Evolutionary conservation across 352 stramenopile genomes (phyloP), one percentile per base, ranked within the genome.

Genomic region (Phytophthora nicotianae): DNA sequence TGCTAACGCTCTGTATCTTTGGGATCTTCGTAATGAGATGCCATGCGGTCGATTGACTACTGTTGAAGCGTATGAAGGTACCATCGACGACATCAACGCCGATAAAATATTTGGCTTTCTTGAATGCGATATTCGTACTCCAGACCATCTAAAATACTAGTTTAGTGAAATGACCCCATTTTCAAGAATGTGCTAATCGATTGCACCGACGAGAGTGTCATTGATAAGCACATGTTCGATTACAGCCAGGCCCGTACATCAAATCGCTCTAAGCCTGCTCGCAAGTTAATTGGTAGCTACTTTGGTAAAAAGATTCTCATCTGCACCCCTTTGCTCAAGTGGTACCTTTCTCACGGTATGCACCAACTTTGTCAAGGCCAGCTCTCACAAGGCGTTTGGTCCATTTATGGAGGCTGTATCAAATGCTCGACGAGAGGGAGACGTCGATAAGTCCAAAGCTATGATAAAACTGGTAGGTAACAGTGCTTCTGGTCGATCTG

Each of bases 1-100:
- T 8, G 26, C 26, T 32, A 32, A 32, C 26, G 5, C 26, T 32
- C 13, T 26, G 85, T 27, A 47, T 5, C 14, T 43, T 11, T 43
- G 37, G 37, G 37, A 11, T 1, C 37, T 43, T 43, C 14, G 37
- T 43, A 43, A 43, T 9, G 37, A 43, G 13, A 43, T 43, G 37
- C 16, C 37, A 21, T 21, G 37, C 13, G 37, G 37, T 11, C 13
- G 37, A 21, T 21, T 43, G 1, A 43, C 37, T 20, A 43, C 26
- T 4, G 26, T 32, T 32, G 26, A 32, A 32, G 26, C 26, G 26
- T 32, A 32, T 32, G 8, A 32, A 21, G 16, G n/a, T n/a, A n/a
- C n/a, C n/a, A n/a, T n/a, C n/a, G n/a, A n/a, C n/a, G n/a, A n/a
- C n/a, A n/a, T n/a, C 37, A 43, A 43, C 5, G 16, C 4, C 14